These are phyloP conservation scores for Magnusiomyces ingens DNA, from an alignment of 1,139 yeast genomes.

Conservation along the genomic window DNA sequence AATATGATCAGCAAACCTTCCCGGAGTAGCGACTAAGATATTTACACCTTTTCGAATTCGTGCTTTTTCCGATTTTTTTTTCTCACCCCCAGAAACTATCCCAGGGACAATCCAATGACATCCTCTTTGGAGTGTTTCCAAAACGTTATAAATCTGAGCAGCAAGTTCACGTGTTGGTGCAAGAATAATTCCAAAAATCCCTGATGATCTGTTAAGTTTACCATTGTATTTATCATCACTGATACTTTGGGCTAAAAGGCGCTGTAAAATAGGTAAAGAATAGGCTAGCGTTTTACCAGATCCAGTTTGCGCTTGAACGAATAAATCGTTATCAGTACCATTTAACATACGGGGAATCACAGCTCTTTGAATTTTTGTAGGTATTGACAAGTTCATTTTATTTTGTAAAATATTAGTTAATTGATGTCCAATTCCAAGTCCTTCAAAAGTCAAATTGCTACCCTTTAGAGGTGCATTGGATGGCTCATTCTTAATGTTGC, in stretches of 20 bases:
- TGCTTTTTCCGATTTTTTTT: constrained; percentile 88
- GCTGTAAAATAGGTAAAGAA: constrained; percentile 71
- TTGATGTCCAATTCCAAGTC: constrained; percentile 57
- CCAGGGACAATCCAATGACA: constrained; percentile 87
- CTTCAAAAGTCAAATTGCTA: constrained; percentile 56
- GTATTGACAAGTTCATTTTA: constrained; percentile 54
- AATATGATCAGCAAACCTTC: constrained; percentile 84
- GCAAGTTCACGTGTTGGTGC: constrained; percentile 96
- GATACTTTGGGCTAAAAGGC: constrained; percentile 46
- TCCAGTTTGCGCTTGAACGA: constrained; percentile 93
- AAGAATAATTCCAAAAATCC: constrained; percentile 78
- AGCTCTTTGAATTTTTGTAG: constrained; percentile 79
- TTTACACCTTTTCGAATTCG: constrained; percentile 85
- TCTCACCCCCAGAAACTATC: constrained; percentile 90
- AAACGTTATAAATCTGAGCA: constrained; percentile 78
- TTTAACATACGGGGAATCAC: constrained; percentile 64
- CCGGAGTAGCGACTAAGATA: constrained; percentile 86
- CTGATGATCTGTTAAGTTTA: constrained; percentile 57
- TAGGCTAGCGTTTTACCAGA: constrained; percentile 91
- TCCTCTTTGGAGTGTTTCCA: constrained; percentile 56
- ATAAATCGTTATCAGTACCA: constrained; percentile 50
- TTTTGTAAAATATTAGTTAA: constrained; percentile 51
- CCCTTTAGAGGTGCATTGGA: constrained; percentile 75
- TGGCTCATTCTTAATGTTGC: constrained; percentile 21
- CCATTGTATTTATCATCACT: not conserved